Percentiles rank a stretch among this genome's conserved stretches.
These are phyloP conservation scores for Ophiostoma ulmi DNA, from an alignment of 2,329 filamentous ascomycete genomes.

Conservation along the genomic window DNA sequence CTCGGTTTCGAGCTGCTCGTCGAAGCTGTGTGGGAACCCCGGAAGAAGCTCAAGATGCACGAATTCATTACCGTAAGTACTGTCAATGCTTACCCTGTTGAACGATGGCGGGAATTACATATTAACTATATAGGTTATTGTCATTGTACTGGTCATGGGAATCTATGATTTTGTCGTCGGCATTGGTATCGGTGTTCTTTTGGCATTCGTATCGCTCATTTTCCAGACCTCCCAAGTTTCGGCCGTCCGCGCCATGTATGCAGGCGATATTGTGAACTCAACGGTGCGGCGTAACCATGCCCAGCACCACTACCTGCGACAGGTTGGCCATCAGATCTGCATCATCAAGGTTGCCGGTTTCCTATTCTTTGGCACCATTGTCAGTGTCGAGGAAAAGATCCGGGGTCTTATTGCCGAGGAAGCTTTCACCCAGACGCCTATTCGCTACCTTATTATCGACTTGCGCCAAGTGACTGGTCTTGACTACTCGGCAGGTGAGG, in stretches of 20 bases:
- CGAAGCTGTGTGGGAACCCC: slow-evolving; percentile 83
- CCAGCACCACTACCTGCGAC: slow-evolving; percentile 78
- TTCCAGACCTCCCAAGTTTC: slow-evolving; percentile 87
- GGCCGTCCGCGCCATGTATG: slow-evolving; percentile 84
- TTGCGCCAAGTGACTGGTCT: slow-evolving; percentile 84
- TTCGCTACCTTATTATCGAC: slow-evolving; percentile 86
- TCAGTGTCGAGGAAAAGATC: slow-evolving; percentile 87
- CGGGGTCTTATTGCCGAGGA: slow-evolving; percentile 77
- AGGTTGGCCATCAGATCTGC: slow-evolving; percentile 82
- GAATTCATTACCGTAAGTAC: slow-evolving; percentile 77
- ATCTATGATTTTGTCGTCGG: slow-evolving; percentile 94
- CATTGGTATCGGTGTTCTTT: slow-evolving; percentile 82
- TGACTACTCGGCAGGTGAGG: slow-evolving; percentile 94
- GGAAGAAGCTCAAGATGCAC: slow-evolving; percentile 76
- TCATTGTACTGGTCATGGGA: slow-evolving; percentile 93
- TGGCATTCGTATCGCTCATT: slow-evolving; percentile 87
- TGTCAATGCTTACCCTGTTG: neutral
- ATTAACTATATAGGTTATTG: slow-evolving; percentile 39
- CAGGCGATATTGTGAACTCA: slow-evolving; percentile 81
- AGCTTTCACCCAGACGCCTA: slow-evolving; percentile 69
- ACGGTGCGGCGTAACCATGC: slow-evolving; percentile 87
- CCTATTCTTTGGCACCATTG: slow-evolving; percentile 97
- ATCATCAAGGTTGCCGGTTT: slow-evolving; percentile 90
- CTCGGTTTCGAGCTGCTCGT: slow-evolving; percentile 86
- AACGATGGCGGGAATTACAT: neutral